These are phyloP conservation scores for Panicum virgatum DNA, from an alignment of 202 grass and related monocot genomes.

Conservation along the genomic window DNA sequence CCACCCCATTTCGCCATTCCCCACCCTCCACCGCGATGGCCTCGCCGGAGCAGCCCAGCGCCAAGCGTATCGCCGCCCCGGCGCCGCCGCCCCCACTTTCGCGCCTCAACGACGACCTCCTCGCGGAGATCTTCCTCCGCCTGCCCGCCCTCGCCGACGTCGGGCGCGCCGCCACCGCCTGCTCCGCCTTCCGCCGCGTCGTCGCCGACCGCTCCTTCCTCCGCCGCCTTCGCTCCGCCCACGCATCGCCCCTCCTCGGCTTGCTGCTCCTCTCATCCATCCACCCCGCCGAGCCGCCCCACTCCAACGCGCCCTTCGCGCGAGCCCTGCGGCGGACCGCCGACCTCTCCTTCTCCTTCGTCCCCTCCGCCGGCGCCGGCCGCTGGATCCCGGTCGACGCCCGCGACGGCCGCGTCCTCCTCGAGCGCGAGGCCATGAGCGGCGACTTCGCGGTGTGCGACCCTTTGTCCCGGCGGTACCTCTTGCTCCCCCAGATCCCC, in stretches of 20 bases:
- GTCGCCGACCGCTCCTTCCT: slow-evolving; percentile 13
- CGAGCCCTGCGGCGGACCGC: slow-evolving; percentile 2
- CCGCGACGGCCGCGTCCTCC: slow-evolving; percentile 24
- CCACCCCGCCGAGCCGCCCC: slow-evolving; percentile 9
- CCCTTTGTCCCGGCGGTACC: slow-evolving; percentile 31
- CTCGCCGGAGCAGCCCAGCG: neutral
- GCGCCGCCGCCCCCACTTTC: neutral
- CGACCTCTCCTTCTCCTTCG: slow-evolving; percentile 23
- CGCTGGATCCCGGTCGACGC: neutral
- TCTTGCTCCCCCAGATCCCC: slow-evolving; percentile 26
- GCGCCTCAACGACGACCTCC: slow-evolving; percentile 11
- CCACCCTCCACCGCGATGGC: too few species aligned
- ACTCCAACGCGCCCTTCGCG: slow-evolving; percentile 1
- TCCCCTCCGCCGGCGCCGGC: neutral
- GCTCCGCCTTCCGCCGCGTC: slow-evolving; percentile 8
- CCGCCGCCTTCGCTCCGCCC: slow-evolving; percentile 10
- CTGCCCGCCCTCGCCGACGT: neutral
- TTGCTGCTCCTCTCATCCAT: slow-evolving; percentile 9
- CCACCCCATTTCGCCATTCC: too few species aligned
- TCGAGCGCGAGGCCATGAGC: neutral
- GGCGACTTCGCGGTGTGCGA: slow-evolving; percentile 18
- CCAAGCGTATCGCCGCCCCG: neutral
- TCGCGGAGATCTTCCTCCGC: slow-evolving; percentile 14
- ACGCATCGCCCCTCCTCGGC: slow-evolving; percentile 6
- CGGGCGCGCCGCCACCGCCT: neutral